Evolutionary conservation across 768 basidiomycete species (phyloP).

Genomic region (Boletales sp.): DNA sequence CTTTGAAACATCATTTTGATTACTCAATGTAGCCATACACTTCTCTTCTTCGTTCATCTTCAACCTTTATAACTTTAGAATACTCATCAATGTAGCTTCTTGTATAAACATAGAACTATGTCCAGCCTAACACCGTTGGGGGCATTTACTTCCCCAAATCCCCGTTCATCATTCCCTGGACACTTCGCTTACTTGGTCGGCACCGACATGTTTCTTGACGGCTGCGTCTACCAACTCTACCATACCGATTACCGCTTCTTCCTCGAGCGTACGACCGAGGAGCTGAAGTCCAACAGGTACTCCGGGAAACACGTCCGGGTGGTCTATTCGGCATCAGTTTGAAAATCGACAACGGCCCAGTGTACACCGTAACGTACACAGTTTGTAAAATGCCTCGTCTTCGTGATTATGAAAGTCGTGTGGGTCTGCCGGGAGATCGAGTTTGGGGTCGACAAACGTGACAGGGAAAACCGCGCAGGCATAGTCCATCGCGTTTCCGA

Average conservation of each 20-base stretch:
- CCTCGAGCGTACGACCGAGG: conserved; percentile 45
- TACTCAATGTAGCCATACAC: not conserved
- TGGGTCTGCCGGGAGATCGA: conserved; percentile 34
- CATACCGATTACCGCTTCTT: conserved; percentile 51
- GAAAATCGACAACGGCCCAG: not conserved
- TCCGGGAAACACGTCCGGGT: conserved; percentile 42
- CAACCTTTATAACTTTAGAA: conserved; percentile 2
- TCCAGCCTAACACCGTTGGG: not conserved
- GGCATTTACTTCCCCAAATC: not conserved
- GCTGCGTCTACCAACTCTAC: conserved; percentile 42
- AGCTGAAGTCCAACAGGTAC: conserved; percentile 50
- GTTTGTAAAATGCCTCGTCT: conserved; percentile 42
- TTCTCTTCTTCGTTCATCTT: not conserved
- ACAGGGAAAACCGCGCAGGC: conserved; percentile 45
- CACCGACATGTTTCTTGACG: conserved; percentile 20
- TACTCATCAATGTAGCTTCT: not conserved
- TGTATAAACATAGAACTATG: not conserved
- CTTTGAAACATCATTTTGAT: not conserved
- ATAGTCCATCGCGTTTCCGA: conserved; percentile 49
- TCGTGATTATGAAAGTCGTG: conserved; percentile 40
- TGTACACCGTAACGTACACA: conserved; percentile 35
- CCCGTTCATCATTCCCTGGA: not conserved
- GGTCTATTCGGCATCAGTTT: conserved; percentile 27
- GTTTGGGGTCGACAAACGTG: conserved; percentile 39
- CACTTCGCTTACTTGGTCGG: not conserved